Percentiles rank a stretch among this genome's conserved stretches.
These are phyloP conservation scores for Leptodontidium sp. DNA, from an alignment of 2,329 filamentous ascomycete species.

Conservation along the genomic window DNA sequence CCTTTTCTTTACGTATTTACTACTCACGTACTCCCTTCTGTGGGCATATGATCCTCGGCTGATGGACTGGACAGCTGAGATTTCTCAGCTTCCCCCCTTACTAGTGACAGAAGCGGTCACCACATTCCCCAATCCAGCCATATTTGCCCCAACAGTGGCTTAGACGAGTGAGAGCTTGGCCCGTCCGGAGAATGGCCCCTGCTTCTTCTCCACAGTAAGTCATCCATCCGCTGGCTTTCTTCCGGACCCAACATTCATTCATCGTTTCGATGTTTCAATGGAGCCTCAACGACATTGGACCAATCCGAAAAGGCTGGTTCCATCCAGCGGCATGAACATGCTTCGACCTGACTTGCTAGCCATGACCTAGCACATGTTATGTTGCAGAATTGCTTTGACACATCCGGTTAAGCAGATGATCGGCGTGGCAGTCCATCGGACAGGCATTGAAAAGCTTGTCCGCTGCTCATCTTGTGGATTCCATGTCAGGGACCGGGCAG, in stretches of 20 bases:
- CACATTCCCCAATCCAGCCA: not conserved
- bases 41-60: not conserved
- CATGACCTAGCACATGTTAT: conserved; percentile 6
- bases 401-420: conserved; percentile 13
- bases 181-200: not conserved
- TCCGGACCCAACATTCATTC: not conserved
- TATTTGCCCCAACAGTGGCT: conserved; percentile 9
- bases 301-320: conserved; percentile 3
- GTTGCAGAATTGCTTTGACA: conserved; percentile 10
- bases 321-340: conserved; percentile 13
- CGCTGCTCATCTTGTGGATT: conserved; percentile 3
- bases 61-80: not conserved
- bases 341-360: not conserved
- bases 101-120: not conserved
- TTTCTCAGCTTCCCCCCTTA: conserved; percentile 10
- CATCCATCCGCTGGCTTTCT: not conserved
- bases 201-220: not conserved
- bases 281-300: conserved; percentile 10
- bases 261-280: conserved; percentile 13
- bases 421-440: conserved; percentile 1
- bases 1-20: not conserved
- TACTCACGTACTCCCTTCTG: no score
- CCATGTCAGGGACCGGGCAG: conserved; percentile 2
- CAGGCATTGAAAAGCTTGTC: conserved; percentile 20
- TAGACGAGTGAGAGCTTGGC: not conserved